These are phyloP conservation scores for Auricularia heimuer DNA, from an alignment of 768 basidiomycete genomes.

Conservation along the genomic window DNA sequence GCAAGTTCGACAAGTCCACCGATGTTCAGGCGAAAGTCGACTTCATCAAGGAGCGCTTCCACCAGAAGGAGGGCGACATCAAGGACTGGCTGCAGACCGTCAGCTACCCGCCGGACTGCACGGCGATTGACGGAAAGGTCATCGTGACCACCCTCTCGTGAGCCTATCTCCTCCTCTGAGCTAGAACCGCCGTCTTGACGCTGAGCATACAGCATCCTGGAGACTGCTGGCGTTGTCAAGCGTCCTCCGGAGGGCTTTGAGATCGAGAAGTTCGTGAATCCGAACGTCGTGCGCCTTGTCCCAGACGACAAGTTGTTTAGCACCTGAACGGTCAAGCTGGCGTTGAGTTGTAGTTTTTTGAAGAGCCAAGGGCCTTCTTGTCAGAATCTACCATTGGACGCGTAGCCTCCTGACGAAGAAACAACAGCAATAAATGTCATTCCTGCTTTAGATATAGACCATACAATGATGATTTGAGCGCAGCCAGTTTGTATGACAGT, in stretches of 20 bases:
- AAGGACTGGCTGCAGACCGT: slow-evolving; percentile 81
- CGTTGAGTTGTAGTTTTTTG: no score
- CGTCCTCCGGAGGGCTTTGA: slow-evolving; percentile 42
- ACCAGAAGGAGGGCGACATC: slow-evolving; percentile 62
- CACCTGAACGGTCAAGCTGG: no score
- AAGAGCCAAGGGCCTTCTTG: no score
- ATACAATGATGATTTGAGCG: no score
- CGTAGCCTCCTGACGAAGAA: no score
- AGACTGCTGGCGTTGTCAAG: slow-evolving; percentile 67
- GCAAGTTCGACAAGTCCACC: slow-evolving; percentile 33
- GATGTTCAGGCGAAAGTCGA: slow-evolving; percentile 49
- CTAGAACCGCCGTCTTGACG: slow-evolving; percentile 1
- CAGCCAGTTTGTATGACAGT: no score
- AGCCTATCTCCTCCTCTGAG: slow-evolving; percentile 14
- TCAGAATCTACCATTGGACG: no score
- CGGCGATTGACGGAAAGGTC: slow-evolving; percentile 51
- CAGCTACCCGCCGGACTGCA: slow-evolving; percentile 58
- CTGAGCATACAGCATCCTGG: slow-evolving; percentile 44
- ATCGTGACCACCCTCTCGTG: slow-evolving; percentile 64
- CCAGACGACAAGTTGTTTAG: not conserved
- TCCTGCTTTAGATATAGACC: no score
- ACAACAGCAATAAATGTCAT: no score
- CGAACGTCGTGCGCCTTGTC: slow-evolving; percentile 30
- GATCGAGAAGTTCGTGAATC: slow-evolving; percentile 47
- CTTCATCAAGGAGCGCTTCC: slow-evolving; percentile 71